Base-by-base conservation (phyloP, 371 early-diverging fungal species). In the Blakeslea trispora region DNA sequence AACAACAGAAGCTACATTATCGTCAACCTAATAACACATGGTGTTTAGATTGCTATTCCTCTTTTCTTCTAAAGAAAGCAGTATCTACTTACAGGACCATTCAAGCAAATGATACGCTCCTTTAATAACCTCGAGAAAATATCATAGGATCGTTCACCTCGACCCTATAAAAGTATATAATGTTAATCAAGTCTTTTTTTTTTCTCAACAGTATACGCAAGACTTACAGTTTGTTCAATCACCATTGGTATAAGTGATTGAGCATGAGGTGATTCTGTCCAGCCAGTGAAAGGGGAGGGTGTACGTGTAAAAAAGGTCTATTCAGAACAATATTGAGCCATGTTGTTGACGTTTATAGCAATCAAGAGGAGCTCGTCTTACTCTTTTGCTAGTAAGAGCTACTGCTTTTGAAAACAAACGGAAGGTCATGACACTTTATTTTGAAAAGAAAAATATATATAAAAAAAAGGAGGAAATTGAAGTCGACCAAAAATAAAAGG, bases 101-200 rank as follows among this genome's bases (percentile, higher is more conserved):
- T 93, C 24, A 98, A 81, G 71, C 95, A 93, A 23, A 98, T 82
- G 56, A 98, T 98, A 41, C 98, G 87, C 57, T 98, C 99, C 67
- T 95, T 96, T 59, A 98, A 78, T 45, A 98, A 76, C 9, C 99
- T 87, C 39, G 99, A 98, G 71, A 91, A 98, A 49, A 97, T 98
- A 63, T 97, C 98, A 66, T 90, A 98, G 14, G 91, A 88, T 10
- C 93, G 79, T 69, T 92, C 93, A 5, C 93, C 92, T 23, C 86
- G 70, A 11, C 82, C 81, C 87, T 88, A 50, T 8, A 7, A 31
- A 8, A 6, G 5, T 35, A 19, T 23, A 32, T 31, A 11, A 40
- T 14, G 44, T 34, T 21, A 35, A 39, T 14, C n/a, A 21, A 15
- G 28, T 11, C 22, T 17, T 24, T n/a, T n/a, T n/a, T n/a, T n/a